A percentile compares a stretch with the other conserved stretches of the same genome.
phyloP scores from a whole-genome alignment of 1,284 basidiomycete species.

The Malassezia vespertilionis region DNA sequence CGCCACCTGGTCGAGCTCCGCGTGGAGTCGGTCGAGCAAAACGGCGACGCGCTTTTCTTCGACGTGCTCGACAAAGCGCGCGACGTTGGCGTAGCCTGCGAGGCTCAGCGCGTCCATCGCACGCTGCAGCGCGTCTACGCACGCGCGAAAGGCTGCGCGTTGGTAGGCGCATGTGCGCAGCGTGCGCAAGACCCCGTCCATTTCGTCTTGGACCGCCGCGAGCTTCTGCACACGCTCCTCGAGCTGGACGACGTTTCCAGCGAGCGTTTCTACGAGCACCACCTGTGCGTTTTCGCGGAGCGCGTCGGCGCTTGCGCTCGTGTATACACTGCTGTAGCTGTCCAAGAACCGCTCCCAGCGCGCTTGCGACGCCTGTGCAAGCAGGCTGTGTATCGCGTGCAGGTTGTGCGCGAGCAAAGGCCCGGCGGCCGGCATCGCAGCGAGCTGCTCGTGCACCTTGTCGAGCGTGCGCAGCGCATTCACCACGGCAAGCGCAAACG shows the following conservation, averaged over 20 bases:
- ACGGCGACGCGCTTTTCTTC: slow-evolving; percentile 76
- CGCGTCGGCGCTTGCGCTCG: slow-evolving; percentile 47
- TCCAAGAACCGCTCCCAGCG: slow-evolving; percentile 80
- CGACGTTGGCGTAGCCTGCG: slow-evolving; percentile 94
- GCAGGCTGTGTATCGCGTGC: slow-evolving; percentile 29
- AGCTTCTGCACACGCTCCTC: slow-evolving; percentile 88
- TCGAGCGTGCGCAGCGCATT: slow-evolving; percentile 93
- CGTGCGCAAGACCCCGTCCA: slow-evolving; percentile 71
- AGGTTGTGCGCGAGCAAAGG: slow-evolving; percentile 55
- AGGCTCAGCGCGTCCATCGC: slow-evolving; percentile 87
- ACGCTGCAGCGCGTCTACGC: slow-evolving; percentile 71
- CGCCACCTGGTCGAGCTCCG: background rate
- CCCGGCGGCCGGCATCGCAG: slow-evolving; percentile 70
- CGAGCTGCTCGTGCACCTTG: slow-evolving; percentile 79
- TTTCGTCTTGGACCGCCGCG: slow-evolving; percentile 80
- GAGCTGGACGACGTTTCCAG: slow-evolving; percentile 64
- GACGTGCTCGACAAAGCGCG: slow-evolving; percentile 81
- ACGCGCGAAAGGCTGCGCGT: slow-evolving; percentile 64
- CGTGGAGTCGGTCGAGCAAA: slow-evolving; percentile 60
- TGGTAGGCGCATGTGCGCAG: slow-evolving; percentile 76
- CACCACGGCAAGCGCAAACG: slow-evolving; percentile 86
- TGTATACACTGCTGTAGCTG: slow-evolving; percentile 52
- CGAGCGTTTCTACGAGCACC: slow-evolving; percentile 87
- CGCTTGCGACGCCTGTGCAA: slow-evolving; percentile 58
- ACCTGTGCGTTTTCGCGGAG: slow-evolving; percentile 67